A percentile compares a stretch with the other conserved stretches of the same genome.
Conservation (phyloP, 2,329 filamentous ascomycete genomes). For the Ascochyta koolunga region DNA sequence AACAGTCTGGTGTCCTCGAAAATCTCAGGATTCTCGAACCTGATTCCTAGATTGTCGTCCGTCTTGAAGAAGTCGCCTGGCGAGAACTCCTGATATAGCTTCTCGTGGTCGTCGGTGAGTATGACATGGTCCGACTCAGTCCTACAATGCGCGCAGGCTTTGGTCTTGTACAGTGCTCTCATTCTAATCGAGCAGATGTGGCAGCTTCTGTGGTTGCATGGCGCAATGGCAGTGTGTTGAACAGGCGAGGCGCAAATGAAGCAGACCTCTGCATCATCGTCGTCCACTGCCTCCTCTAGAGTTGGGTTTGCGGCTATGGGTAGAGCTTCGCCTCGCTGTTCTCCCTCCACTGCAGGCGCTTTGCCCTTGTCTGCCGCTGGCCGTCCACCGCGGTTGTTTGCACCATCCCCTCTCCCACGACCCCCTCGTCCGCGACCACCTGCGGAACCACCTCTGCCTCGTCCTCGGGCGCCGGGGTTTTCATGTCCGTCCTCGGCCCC, state of each 20-base stretch:
- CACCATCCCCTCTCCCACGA: slow-evolving; percentile 42
- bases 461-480: slow-evolving; percentile 30
- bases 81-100: slow-evolving; percentile 84
- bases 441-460: slow-evolving; percentile 44
- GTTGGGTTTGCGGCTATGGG: slow-evolving; percentile 12
- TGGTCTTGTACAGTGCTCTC: slow-evolving; percentile 93
- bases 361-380: slow-evolving; percentile 37
- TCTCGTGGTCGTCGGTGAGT: slow-evolving; percentile 84
- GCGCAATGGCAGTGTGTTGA: slow-evolving; percentile 83
- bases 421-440: slow-evolving; percentile 41
- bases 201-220: slow-evolving; percentile 95
- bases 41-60: slow-evolving; percentile 88
- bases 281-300: slow-evolving; percentile 21
- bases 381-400: slow-evolving; percentile 33
- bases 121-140: slow-evolving; percentile 81
- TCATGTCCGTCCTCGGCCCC: slow-evolving; percentile 30
- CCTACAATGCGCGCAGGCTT: slow-evolving; percentile 95
- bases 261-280: slow-evolving; percentile 74
- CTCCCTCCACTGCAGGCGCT: slow-evolving; percentile 19
- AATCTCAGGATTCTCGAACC: slow-evolving; percentile 86
- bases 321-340: slow-evolving; percentile 13
- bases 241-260: slow-evolving; percentile 96
- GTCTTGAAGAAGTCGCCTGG: slow-evolving; percentile 74
- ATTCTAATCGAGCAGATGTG: slow-evolving; percentile 93
- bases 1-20: slow-evolving; percentile 88